These are phyloP conservation scores for Capsella bursapastoris DNA, from an alignment of 345 rosid species.

Conservation along the genomic window DNA sequence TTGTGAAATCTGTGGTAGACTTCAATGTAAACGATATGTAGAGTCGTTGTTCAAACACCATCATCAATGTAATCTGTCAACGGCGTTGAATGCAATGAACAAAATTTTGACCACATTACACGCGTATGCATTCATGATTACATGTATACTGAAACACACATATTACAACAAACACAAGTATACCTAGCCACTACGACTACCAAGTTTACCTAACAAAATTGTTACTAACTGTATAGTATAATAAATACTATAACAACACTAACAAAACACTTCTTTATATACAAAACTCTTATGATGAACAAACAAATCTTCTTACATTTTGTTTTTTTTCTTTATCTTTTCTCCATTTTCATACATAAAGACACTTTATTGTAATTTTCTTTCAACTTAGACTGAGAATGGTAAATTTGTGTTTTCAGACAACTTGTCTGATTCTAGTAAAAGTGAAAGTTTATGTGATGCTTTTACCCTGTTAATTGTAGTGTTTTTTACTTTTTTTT, in stretches of 20 bases:
- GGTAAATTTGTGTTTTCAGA: not conserved
- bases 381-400: not conserved
- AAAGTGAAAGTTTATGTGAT: not conserved
- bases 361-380: not conserved
- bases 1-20: not conserved
- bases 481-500: not conserved
- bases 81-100: not conserved
- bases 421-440: not conserved
- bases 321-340: not conserved
- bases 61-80: not conserved
- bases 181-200: not conserved
- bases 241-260: no score
- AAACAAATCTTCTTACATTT: not conserved
- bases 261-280: no score
- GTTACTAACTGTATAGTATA: not conserved
- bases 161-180: constrained; percentile 5
- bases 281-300: not conserved
- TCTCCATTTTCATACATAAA: not conserved
- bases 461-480: not conserved
- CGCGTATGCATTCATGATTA: constrained; percentile 3
- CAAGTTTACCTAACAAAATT: no score
- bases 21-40: not conserved
- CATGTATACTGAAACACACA: constrained; percentile 9
- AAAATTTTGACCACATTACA: constrained; percentile 3
- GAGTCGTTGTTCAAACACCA: constrained; percentile 1